Conservation (phyloP, 805 yeast genomes). For the Candida peoriensis region DNA sequence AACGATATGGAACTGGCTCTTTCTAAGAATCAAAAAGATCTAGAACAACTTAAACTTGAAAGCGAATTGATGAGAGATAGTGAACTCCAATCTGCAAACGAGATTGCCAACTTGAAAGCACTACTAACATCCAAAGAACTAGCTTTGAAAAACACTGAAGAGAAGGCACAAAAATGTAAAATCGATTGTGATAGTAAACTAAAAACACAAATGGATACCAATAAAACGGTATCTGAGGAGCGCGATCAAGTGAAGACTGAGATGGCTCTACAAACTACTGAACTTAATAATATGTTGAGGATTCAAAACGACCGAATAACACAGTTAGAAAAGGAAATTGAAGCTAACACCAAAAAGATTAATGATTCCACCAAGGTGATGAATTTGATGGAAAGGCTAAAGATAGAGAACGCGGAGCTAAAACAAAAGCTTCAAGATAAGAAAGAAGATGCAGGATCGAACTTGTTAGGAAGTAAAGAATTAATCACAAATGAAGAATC, state of each 20-base stretch:
- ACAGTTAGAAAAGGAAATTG: constrained; percentile 2
- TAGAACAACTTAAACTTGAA: constrained; percentile 1
- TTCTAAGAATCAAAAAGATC: background rate
- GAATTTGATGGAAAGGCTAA: constrained; percentile 2
- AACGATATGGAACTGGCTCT: constrained; percentile 1
- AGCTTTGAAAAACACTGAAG: constrained; percentile 9
- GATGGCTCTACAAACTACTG: constrained; percentile 23
- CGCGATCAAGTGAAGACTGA: constrained; percentile 26
- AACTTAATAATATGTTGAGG: constrained; percentile 20
- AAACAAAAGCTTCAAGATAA: constrained; percentile 1
- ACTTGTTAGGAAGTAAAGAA: too few relatives aligned
- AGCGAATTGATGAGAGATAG: background rate
- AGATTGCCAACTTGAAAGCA: constrained; percentile 1
- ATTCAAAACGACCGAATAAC: constrained; percentile 5
- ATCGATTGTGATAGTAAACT: constrained; percentile 30
- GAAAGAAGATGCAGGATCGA: too few relatives aligned
- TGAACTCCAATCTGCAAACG: background rate
- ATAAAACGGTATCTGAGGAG: constrained; percentile 25
- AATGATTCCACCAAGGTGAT: too few relatives aligned
- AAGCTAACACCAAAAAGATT: background rate
- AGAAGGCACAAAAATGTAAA: constrained; percentile 15
- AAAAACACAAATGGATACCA: constrained; percentile 30
- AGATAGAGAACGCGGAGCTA: background rate
- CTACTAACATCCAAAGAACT: constrained; percentile 1
- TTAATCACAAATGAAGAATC: too few relatives aligned